A percentile compares a stretch with the other conserved stretches of the same genome.
These are phyloP conservation scores for Canna indica DNA, from an alignment of 176 grass and related monocot species.

Conservation along the genomic window DNA sequence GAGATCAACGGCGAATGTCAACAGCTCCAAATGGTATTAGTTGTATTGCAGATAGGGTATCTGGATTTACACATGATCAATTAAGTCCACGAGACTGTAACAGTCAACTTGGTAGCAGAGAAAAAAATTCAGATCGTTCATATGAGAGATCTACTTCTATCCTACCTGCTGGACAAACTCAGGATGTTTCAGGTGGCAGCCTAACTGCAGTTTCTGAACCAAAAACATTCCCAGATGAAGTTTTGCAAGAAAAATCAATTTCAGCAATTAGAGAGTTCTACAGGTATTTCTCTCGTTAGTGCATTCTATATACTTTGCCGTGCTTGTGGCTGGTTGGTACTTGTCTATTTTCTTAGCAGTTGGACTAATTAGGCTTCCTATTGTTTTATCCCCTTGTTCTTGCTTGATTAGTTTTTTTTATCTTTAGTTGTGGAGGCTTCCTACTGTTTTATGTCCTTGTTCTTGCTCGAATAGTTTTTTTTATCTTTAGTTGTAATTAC, in stretches of 20 bases:
- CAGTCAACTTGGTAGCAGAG: neutral
- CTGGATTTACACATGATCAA: neutral
- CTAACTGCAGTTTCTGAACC: constrained; percentile 32
- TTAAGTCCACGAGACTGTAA: constrained; percentile 16
- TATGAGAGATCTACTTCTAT: constrained; percentile 30
- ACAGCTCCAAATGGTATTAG: constrained; percentile 43
- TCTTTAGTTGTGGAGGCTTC: neutral
- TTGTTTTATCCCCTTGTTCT: neutral
- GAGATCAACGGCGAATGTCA: constrained; percentile 36
- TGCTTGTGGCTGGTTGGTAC: neutral
- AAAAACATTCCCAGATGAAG: constrained; percentile 48
- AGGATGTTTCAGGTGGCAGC: constrained; percentile 29
- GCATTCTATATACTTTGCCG: neutral
- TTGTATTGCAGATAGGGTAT: constrained; percentile 11
- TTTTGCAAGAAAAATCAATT: constrained; percentile 66
- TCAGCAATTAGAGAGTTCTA: constrained; percentile 77
- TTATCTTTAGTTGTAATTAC: neutral
- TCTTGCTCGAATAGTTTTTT: too few species aligned
- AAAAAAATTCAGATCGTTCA: constrained; percentile 30
- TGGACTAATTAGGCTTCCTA: neutral
- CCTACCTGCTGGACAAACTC: constrained; percentile 35
- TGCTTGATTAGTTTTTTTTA: neutral
- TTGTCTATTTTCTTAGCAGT: neutral
- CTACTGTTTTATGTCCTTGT: too few species aligned
- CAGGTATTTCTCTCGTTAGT: constrained; percentile 35